Conservation (phyloP, 2,329 filamentous ascomycete species). For the Cladorrhinum sp. region DNA sequence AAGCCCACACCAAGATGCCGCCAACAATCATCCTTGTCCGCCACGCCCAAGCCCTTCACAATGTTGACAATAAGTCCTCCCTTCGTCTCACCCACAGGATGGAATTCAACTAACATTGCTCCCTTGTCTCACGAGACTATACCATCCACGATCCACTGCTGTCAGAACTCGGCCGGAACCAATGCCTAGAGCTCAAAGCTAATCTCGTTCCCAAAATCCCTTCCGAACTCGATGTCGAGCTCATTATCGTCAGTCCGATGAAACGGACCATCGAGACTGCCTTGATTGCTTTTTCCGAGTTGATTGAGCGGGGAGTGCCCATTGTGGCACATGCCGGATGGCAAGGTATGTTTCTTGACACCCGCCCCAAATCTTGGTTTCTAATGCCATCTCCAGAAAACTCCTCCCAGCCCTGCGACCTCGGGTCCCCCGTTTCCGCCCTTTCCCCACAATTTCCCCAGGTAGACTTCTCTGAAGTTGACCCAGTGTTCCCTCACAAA, state of each 20-base stretch:
- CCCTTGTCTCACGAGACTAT: slow-evolving; percentile 42
- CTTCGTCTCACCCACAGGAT: background rate
- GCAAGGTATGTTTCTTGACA: slow-evolving; percentile 51
- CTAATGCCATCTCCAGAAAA: slow-evolving; percentile 42
- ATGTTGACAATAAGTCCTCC: slow-evolving; percentile 46
- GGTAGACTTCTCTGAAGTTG: slow-evolving; percentile 56
- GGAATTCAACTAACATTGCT: background rate
- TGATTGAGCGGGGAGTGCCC: slow-evolving; percentile 52
- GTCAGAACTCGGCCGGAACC: slow-evolving; percentile 46
- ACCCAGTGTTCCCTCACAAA: slow-evolving; percentile 63
- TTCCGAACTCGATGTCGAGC: slow-evolving; percentile 44
- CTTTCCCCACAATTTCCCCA: slow-evolving; percentile 50
- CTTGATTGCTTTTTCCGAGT: slow-evolving; percentile 54
- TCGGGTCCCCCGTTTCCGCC: slow-evolving; percentile 47
- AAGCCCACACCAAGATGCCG: slow-evolving; percentile 49
- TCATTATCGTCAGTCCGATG: slow-evolving; percentile 64
- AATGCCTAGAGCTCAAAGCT: slow-evolving; percentile 45
- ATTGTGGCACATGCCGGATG: slow-evolving; percentile 59
- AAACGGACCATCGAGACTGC: slow-evolving; percentile 64
- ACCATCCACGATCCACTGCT: slow-evolving; percentile 49
- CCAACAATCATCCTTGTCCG: slow-evolving; percentile 75
- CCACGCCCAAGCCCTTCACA: slow-evolving; percentile 73
- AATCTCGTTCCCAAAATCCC: slow-evolving; percentile 42
- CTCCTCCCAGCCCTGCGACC: slow-evolving; percentile 58
- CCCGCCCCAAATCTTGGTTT: slow-evolving; percentile 21